These are phyloP conservation scores for Brassica balearica DNA, from an alignment of 441 rosid genomes.

Conservation along the genomic window DNA sequence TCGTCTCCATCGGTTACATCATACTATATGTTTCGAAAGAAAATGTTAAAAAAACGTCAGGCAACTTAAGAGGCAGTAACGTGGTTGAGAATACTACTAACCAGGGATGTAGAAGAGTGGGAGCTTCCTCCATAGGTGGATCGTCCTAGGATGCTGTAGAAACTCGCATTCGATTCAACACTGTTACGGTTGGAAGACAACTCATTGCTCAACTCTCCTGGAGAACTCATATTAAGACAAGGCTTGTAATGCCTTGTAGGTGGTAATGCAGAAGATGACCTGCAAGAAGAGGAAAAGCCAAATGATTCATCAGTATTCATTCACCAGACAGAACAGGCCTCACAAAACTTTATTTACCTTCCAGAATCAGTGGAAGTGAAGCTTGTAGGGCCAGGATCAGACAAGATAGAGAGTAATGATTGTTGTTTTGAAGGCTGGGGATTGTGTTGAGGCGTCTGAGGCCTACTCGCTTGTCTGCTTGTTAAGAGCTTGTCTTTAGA, in stretches of 20 bases:
- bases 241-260: conserved; percentile 33
- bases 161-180: conserved; percentile 29
- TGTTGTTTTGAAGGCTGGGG: conserved; percentile 28
- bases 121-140: conserved; percentile 42
- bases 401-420: background rate
- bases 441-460: conserved; percentile 36
- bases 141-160: conserved; percentile 43
- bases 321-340: conserved; percentile 7
- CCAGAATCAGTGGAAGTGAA: conserved; percentile 24
- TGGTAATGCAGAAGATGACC: conserved; percentile 34
- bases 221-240: background rate
- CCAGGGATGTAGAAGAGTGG: conserved; percentile 42
- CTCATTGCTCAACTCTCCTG: no score
- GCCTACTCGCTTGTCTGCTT: conserved; percentile 43
- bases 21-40: conserved; percentile 21
- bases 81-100: conserved; percentile 40
- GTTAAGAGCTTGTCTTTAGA: conserved; percentile 56
- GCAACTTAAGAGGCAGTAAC: conserved; percentile 1
- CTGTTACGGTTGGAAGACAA: conserved; percentile 28
- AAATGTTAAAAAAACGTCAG: conserved; percentile 14
- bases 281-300: conserved; percentile 14
- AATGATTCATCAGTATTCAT: conserved; percentile 8
- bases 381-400: conserved; percentile 33
- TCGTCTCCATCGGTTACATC: conserved; percentile 22
- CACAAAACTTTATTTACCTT: conserved; percentile 8